Evolutionary conservation across 2,329 filamentous ascomycete species (phyloP).

Genomic region (Alternaria sp.): DNA sequence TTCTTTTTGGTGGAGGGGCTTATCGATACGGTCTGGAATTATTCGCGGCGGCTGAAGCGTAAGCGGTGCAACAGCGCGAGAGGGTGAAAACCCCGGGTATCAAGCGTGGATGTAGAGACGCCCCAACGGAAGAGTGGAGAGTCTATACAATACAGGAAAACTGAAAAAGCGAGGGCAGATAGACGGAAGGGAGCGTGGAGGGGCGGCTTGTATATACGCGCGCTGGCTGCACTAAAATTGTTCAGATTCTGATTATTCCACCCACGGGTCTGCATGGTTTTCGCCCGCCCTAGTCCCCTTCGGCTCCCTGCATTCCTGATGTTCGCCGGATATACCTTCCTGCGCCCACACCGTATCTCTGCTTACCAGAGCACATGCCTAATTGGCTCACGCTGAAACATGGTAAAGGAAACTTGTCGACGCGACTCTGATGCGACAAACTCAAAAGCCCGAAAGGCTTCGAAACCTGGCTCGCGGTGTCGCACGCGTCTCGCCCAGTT

Average conservation of each 20-base stretch:
- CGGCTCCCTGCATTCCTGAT: conserved; percentile 8
- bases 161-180: conserved; percentile 22
- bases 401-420: conserved; percentile 1
- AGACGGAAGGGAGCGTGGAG: conserved; percentile 14
- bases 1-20: conserved; percentile 38
- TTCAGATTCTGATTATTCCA: conserved; percentile 24
- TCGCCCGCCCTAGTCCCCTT: conserved; percentile 22
- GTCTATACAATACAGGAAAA: conserved; percentile 32
- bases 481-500: conserved; percentile 1
- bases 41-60: conserved; percentile 20
- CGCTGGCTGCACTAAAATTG: conserved; percentile 25
- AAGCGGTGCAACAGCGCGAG: conserved; percentile 17
- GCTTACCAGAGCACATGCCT: conserved; percentile 6
- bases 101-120: conserved; percentile 25
- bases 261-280: conserved; percentile 27
- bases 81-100: conserved; percentile 24
- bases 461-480: not conserved
- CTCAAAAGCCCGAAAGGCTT: not conserved
- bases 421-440: conserved; percentile 2
- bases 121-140: conserved; percentile 40
- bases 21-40: conserved; percentile 35
- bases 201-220: conserved; percentile 26
- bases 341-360: conserved; percentile 13
- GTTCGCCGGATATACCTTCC: conserved; percentile 6
- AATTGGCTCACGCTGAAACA: conserved; percentile 11